Percentiles rank a stretch among this genome's conserved stretches.
Evolutionary conservation across 2,329 filamentous ascomycete genomes (phyloP).

Genomic region (Aspergillus pseudotamarii): DNA sequence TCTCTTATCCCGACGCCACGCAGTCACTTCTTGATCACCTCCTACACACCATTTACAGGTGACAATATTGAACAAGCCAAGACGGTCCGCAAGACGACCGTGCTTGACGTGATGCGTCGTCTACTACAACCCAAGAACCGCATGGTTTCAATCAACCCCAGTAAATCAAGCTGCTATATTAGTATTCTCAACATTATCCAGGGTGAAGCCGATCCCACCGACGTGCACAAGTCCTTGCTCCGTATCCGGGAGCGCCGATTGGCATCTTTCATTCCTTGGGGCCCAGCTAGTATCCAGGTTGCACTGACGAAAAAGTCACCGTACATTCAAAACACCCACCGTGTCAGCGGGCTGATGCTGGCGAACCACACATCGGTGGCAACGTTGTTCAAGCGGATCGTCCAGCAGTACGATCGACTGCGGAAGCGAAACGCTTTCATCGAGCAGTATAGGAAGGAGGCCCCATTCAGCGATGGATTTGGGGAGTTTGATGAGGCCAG

Average conservation of each 20-base stretch:
- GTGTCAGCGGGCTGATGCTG: slow-evolving; percentile 94
- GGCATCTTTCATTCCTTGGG: slow-evolving; percentile 98
- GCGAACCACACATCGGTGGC: slow-evolving; percentile 98
- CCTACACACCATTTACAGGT: slow-evolving; percentile 96
- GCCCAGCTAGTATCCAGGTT: slow-evolving; percentile 95
- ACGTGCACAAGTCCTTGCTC: slow-evolving; percentile 95
- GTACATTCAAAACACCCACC: slow-evolving; percentile 90
- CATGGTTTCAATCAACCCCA: slow-evolving; percentile 95
- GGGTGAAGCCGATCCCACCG: slow-evolving; percentile 95
- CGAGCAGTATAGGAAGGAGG: slow-evolving; percentile 93
- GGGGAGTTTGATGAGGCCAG: slow-evolving; percentile 94
- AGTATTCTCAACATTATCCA: slow-evolving; percentile 99
- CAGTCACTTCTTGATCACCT: slow-evolving; percentile 97
- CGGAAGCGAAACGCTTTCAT: slow-evolving; percentile 96
- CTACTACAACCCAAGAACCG: slow-evolving; percentile 97
- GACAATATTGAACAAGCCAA: slow-evolving; percentile 96
- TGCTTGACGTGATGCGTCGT: slow-evolving; percentile 94
- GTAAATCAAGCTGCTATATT: slow-evolving; percentile 98
- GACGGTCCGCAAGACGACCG: slow-evolving; percentile 96
- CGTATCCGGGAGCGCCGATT: slow-evolving; percentile 92
- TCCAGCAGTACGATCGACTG: slow-evolving; percentile 89
- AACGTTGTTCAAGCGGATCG: slow-evolving; percentile 92
- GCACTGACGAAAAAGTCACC: slow-evolving; percentile 95
- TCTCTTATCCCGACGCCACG: slow-evolving; percentile 94
- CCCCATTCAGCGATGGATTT: slow-evolving; percentile 87